Percentiles rank a stretch among this genome's conserved stretches.
Evolutionary conservation across 768 basidiomycete genomes (phyloP).

Genomic region (Auricularia heimuer): DNA sequence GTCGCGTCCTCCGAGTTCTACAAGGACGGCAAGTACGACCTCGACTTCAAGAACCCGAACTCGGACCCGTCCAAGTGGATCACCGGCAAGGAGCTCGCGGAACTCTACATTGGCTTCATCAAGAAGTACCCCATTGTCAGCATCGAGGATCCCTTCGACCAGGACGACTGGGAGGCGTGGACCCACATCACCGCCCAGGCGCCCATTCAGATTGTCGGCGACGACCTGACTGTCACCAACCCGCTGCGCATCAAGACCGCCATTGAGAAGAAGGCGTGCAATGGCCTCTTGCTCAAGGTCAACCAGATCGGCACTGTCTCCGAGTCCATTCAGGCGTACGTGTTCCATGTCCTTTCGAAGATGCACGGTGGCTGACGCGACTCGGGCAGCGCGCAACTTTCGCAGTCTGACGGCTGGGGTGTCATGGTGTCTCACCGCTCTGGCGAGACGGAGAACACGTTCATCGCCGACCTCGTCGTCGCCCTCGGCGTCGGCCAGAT

Average conservation of each 20-base stretch:
- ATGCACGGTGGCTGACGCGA: neutral
- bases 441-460: conserved; percentile 95
- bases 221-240: conserved; percentile 98
- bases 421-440: conserved; percentile 99
- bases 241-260: conserved; percentile 94
- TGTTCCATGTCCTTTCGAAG: conserved; percentile 22
- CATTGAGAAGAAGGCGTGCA: conserved; percentile 99
- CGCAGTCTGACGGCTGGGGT: conserved; percentile 95
- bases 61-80: conserved; percentile 97
- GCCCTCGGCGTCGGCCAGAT: conserved; percentile 90
- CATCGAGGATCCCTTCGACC: conserved; percentile 97
- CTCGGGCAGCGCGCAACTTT: conserved; percentile 70
- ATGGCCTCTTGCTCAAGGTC: conserved; percentile 96
- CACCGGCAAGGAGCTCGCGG: conserved; percentile 83
- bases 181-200: conserved; percentile 73
- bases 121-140: conserved; percentile 95
- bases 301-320: conserved; percentile 99
- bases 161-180: conserved; percentile 99
- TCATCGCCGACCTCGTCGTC: conserved; percentile 92
- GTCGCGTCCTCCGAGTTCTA: conserved; percentile 99
- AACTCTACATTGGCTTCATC: conserved; percentile 76
- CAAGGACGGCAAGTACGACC: conserved; percentile 99
- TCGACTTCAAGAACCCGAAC: conserved; percentile 99
- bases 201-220: conserved; percentile 85
- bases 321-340: conserved; percentile 94